phyloP scores from a whole-genome alignment of 73 alveolate genomes.

The Uronychia setigera region DNA sequence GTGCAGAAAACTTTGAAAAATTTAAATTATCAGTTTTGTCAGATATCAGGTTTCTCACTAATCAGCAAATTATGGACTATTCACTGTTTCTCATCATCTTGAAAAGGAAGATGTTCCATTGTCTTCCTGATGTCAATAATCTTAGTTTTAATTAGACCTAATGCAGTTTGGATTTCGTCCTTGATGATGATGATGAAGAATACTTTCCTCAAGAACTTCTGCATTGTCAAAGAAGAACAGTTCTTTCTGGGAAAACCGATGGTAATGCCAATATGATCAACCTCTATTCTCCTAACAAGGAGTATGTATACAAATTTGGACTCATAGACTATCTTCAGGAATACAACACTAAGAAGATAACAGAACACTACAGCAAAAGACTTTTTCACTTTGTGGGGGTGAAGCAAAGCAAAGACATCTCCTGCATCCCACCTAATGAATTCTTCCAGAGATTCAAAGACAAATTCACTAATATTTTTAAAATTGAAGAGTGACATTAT shows the following conservation, averaged over 20 bases:
- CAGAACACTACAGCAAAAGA: constrained; percentile 52
- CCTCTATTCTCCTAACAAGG: constrained; percentile 42
- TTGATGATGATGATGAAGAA: no score
- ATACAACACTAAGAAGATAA: constrained; percentile 55
- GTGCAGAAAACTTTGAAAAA: not conserved
- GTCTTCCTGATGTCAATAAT: no score
- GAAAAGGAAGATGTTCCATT: constrained; percentile 30
- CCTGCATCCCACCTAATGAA: constrained; percentile 61
- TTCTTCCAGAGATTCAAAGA: constrained; percentile 54
- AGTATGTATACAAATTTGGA: constrained; percentile 49
- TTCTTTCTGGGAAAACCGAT: not conserved
- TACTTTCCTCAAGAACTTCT: no score
- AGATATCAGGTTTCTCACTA: constrained; percentile 49
- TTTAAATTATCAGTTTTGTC: not conserved
- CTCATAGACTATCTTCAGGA: constrained; percentile 64
- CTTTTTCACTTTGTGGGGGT: constrained; percentile 36
- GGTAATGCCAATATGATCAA: constrained; percentile 31
- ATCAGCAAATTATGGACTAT: constrained; percentile 60
- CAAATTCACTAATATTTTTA: constrained; percentile 46
- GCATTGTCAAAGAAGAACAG: no score
- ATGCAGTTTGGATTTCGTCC: no score
- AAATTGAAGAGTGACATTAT: no score
- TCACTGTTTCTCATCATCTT: constrained; percentile 55
- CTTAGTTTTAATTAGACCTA: no score
- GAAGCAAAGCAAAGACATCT: constrained; percentile 57